phyloP scores from a whole-genome alignment of 129 eudicot genomes.

The Flaveria brownii region DNA sequence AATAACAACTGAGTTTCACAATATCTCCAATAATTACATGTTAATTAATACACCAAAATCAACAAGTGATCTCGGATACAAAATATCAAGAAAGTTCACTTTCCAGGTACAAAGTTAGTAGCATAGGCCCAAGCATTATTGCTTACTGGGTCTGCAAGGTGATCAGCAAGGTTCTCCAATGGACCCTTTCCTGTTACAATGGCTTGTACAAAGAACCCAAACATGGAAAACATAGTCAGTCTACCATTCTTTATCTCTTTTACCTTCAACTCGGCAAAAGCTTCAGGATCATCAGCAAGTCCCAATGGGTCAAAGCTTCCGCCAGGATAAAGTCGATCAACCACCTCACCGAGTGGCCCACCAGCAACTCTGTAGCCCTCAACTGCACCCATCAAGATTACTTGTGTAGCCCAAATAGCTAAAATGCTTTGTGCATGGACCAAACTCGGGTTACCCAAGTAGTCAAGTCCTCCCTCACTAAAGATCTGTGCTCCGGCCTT shows the following conservation, averaged over 20 bases:
- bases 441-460: constrained; percentile 27
- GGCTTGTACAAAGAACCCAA: constrained; percentile 26
- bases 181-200: constrained; percentile 28
- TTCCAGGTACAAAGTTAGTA: constrained; percentile 22
- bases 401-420: constrained; percentile 15
- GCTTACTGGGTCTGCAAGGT: constrained; percentile 6
- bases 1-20: neutral
- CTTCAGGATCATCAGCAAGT: constrained; percentile 27
- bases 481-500: constrained; percentile 8
- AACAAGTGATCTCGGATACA: neutral
- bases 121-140: constrained; percentile 30
- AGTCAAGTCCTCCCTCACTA: constrained; percentile 16
- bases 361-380: constrained; percentile 23
- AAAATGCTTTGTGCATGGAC: constrained; percentile 18
- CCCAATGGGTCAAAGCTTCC: constrained; percentile 33
- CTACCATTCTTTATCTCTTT: constrained; percentile 24
- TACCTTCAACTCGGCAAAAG: constrained; percentile 23
- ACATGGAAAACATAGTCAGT: constrained; percentile 20
- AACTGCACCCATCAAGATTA: constrained; percentile 19
- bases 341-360: constrained; percentile 22
- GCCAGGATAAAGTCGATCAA: constrained; percentile 12
- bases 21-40: neutral
- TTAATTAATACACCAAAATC: neutral
- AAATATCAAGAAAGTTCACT: neutral
- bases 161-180: constrained; percentile 27